Evolutionary conservation across 73 alveolate species (phyloP).

Genomic region (Tetrahymena elliotti): DNA sequence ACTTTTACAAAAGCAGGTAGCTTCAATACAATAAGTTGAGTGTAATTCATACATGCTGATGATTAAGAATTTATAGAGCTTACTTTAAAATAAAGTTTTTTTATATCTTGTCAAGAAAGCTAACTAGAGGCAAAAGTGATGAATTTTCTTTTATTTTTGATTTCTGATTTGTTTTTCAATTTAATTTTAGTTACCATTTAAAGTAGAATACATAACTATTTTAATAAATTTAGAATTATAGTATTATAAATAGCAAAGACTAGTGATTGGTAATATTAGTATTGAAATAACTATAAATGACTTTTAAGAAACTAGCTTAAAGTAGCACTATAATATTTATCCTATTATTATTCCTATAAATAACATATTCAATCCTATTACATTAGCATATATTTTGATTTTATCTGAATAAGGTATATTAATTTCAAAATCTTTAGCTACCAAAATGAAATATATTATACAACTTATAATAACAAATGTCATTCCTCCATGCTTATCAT

Average conservation of each 20-base stretch:
- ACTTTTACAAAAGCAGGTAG: not conserved
- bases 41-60: not conserved
- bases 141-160: not conserved
- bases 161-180: not conserved
- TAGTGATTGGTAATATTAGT: not conserved
- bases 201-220: not conserved
- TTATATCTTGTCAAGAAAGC: not conserved
- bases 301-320: not conserved
- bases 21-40: not conserved
- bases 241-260: not conserved
- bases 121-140: not conserved
- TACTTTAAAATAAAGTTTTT: not conserved
- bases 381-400: not conserved
- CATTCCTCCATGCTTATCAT: not conserved
- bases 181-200: not conserved
- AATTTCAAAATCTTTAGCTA: not conserved
- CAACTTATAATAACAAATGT: not conserved
- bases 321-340: not conserved
- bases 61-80: not conserved
- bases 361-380: not conserved
- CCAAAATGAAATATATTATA: not conserved
- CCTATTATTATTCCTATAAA: not conserved
- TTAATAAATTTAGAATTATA: not conserved
- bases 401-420: not conserved
- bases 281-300: not conserved